Percentiles rank a stretch among this genome's conserved stretches.
These are phyloP conservation scores for Metschnikowia baotianmanensis DNA, from an alignment of 805 yeast species.

Conservation along the genomic window DNA sequence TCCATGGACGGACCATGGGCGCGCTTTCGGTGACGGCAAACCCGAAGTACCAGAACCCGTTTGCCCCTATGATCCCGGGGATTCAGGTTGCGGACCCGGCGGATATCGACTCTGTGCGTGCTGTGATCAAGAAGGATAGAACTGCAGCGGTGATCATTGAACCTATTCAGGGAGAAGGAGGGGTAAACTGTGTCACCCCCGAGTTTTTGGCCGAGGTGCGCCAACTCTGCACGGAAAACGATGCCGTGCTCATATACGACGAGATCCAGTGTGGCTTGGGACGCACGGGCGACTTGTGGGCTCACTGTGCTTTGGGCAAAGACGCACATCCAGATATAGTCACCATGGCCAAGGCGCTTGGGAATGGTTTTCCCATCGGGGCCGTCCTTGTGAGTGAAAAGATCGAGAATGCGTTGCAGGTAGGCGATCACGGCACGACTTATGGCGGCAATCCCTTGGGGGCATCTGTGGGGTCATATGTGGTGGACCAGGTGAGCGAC, in stretches of 20 bases:
- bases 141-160: conserved; percentile 93
- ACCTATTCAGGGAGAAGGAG: conserved; percentile 99
- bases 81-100: conserved; percentile 65
- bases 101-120: conserved; percentile 57
- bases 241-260: conserved; percentile 82
- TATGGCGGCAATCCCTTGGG: conserved; percentile 97
- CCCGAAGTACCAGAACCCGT: conserved; percentile 89
- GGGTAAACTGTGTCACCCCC: conserved; percentile 64
- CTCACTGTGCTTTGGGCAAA: conserved; percentile 70
- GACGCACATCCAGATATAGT: conserved; percentile 93
- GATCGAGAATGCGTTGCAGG: conserved; percentile 67
- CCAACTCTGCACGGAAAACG: conserved; percentile 61
- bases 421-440: conserved; percentile 98
- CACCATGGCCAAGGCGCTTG: conserved; percentile 94
- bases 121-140: conserved; percentile 50
- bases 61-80: conserved; percentile 89
- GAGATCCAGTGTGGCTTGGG: conserved; percentile 98
- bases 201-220: conserved; percentile 69
- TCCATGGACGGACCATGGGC: conserved; percentile 96
- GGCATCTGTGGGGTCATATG: conserved; percentile 74
- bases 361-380: conserved; percentile 95
- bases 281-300: conserved; percentile 91
- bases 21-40: conserved; percentile 90
- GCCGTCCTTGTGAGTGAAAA: conserved; percentile 85
- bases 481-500: conserved; percentile 64